Conservation (phyloP, 2,329 filamentous ascomycete species). For the Penicillium psychrosexuale region DNA sequence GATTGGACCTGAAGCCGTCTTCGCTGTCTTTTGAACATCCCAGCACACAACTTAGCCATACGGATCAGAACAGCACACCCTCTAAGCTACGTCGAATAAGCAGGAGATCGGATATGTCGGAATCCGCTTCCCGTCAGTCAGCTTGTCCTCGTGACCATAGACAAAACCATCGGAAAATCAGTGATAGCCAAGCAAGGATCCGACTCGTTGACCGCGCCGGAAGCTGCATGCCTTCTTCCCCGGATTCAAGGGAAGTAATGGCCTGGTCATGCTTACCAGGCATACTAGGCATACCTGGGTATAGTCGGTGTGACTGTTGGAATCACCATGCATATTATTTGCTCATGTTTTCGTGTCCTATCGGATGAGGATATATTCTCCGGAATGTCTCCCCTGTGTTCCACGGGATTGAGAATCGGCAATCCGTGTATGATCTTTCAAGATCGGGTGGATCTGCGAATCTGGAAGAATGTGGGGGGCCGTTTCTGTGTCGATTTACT, state of each 20-base stretch:
- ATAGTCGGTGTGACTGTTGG: not conserved
- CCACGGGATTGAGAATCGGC: not conserved
- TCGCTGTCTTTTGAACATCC: not conserved
- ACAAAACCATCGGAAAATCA: not conserved
- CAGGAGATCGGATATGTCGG: conserved; percentile 6
- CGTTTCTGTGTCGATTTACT: not conserved
- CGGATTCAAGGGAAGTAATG: not conserved
- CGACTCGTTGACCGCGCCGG: not conserved
- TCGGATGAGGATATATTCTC: not conserved
- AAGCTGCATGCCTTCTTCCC: not conserved
- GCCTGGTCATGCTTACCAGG: not conserved
- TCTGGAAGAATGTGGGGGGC: conserved; percentile 1
- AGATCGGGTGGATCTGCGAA: conserved; percentile 1
- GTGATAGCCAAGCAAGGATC: not conserved
- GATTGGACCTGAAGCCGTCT: not conserved
- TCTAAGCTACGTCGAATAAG: not conserved
- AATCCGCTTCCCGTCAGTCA: conserved; percentile 13
- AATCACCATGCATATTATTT: not conserved
- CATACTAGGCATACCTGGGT: not conserved
- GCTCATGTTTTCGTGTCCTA: not conserved
- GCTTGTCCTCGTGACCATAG: not conserved
- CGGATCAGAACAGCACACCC: not conserved
- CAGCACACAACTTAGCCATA: not conserved
- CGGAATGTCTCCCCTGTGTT: not conserved
- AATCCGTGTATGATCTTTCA: not conserved